Evolutionary conservation across 129 eudicot genomes (phyloP), one percentile per base, ranked within the genome.

Genomic region (Ambrosia trifida): DNA sequence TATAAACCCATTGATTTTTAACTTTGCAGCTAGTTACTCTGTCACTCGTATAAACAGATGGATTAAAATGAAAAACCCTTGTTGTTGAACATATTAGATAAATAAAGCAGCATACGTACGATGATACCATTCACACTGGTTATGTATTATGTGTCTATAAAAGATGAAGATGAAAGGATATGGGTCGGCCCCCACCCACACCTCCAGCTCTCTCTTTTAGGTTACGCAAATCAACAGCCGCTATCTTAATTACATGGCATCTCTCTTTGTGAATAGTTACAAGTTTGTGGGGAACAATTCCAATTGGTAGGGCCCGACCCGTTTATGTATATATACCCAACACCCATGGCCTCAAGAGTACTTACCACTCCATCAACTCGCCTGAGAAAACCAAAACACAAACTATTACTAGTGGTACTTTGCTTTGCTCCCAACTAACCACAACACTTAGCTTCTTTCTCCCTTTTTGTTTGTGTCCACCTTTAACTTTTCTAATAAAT

Each of bases 311-410:
- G 80, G 33, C 74, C 74, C 54, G 31, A 45, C 69, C 75, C 69
- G 33, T 68, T 76, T 68, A 46, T 76, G 68, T 76, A 59, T 76
- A 68, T 68, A 68, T 76, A 76, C 51, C 69, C 68, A 67, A 76
- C 80, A n/a, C 74, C 69, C 62, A 58, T 75, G 59, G 36, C 73
- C 72, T 66, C 73, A 41, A 75, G 13, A 53, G 66, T 33, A 53
- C 3, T 51, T 45, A 66, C 18, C 59, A 35, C 31, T 20, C 50
- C 66, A 51, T 74, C 62, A 62, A 74, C 45, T 76, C 43, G n/a
- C 40, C 68, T 68, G 58, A 76, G 69, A 76, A 76, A 68, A 67
- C 68, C 80, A 76, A 67, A 76, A 68, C 80, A 58, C 80, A 76
- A 76, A 76, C 68, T 68, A 67, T 67, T 76, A 67, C 62, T 56